Percentiles rank a stretch among this genome's conserved stretches.
Evolutionary conservation across 768 basidiomycete species (phyloP).

Genomic region (Leccinum ochraceum): DNA sequence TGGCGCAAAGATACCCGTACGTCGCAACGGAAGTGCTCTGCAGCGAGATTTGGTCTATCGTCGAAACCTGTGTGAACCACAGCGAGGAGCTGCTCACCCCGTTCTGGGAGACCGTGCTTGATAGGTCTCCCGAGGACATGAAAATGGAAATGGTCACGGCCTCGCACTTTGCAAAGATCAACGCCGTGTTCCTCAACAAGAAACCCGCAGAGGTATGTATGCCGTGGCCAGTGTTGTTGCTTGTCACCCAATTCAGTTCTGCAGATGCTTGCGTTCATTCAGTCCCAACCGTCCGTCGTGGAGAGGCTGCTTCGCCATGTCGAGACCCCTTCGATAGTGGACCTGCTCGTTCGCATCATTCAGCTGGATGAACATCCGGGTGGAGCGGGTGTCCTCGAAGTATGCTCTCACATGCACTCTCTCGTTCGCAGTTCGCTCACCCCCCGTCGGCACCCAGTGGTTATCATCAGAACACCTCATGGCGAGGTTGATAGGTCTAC

Average conservation of each 20-base stretch:
- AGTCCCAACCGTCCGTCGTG: slow-evolving; percentile 76
- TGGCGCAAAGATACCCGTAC: slow-evolving; percentile 73
- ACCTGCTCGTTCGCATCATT: slow-evolving; percentile 87
- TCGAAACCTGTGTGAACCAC: slow-evolving; percentile 81
- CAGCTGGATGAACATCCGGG: slow-evolving; percentile 85
- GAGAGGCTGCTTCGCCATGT: slow-evolving; percentile 83
- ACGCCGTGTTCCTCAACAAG: slow-evolving; percentile 83
- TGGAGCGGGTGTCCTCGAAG: slow-evolving; percentile 83
- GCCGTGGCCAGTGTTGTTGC: slow-evolving; percentile 30
- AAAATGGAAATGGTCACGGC: slow-evolving; percentile 85
- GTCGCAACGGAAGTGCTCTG: slow-evolving; percentile 94
- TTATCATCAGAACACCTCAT: slow-evolving; percentile 83
- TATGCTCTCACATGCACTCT: slow-evolving; percentile 48
- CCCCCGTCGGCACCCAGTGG: slow-evolving; percentile 61
- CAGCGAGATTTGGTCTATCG: slow-evolving; percentile 93
- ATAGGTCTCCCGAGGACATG: slow-evolving; percentile 82
- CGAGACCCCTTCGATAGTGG: slow-evolving; percentile 88
- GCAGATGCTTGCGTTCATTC: slow-evolving; percentile 93
- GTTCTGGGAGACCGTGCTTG: slow-evolving; percentile 91
- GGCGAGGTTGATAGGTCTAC: slow-evolving; percentile 72
- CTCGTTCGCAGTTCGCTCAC: slow-evolving; percentile 28
- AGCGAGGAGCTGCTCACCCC: slow-evolving; percentile 72
- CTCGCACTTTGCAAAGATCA: slow-evolving; percentile 93
- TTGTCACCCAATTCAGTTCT: slow-evolving; percentile 13
- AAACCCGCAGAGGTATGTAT: slow-evolving; percentile 87